Conservation (phyloP, 2,329 filamentous ascomycete species). For the Botrytis elliptica region DNA sequence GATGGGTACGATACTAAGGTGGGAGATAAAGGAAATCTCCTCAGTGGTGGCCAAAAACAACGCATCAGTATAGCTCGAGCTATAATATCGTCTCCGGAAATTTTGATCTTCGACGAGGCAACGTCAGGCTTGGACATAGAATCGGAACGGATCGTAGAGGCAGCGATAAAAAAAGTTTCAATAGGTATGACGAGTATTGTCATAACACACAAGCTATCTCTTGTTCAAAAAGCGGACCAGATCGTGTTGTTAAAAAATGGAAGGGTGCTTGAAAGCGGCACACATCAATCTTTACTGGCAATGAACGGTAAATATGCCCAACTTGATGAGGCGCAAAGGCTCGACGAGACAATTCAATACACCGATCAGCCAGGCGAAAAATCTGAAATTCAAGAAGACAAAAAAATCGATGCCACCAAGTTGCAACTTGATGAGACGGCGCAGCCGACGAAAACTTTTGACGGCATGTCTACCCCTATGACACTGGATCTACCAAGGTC, state of each 20-base stretch:
- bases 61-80: constrained; percentile 88
- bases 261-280: constrained; percentile 82
- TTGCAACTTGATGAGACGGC: constrained; percentile 31
- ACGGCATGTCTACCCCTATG: background rate
- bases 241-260: constrained; percentile 87
- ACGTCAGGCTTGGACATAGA: constrained; percentile 90
- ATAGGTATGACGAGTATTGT: constrained; percentile 86
- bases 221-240: constrained; percentile 87
- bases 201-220: constrained; percentile 89
- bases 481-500: background rate
- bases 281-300: constrained; percentile 73
- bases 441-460: background rate
- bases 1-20: constrained; percentile 89
- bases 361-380: background rate
- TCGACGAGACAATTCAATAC: constrained; percentile 41
- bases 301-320: constrained; percentile 66
- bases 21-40: constrained; percentile 81
- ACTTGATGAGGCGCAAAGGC: constrained; percentile 61
- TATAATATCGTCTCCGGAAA: constrained; percentile 82
- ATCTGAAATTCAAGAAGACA: background rate
- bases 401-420: no score
- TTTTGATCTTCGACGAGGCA: constrained; percentile 88
- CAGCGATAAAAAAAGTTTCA: constrained; percentile 79
- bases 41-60: constrained; percentile 92
- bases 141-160: constrained; percentile 88